Evolutionary conservation across 2,329 filamentous ascomycete species (phyloP), one percentile per base, ranked within the genome.

Genomic region (Dactylellina sp.): DNA sequence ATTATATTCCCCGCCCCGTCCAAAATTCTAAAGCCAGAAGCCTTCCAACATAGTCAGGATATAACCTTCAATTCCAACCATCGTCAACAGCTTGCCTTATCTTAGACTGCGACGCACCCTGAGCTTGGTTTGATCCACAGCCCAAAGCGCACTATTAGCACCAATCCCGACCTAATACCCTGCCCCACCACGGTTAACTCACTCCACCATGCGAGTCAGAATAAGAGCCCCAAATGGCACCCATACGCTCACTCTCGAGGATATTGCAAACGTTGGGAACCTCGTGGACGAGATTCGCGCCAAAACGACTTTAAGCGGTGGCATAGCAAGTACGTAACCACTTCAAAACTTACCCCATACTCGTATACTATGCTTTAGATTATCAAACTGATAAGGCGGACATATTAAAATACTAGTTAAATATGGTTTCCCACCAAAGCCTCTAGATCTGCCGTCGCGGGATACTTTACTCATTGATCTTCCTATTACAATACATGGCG

Each of bases 381-480:
- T 47, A 44, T 56, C 40, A 12, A 22, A 12, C 46, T 55, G 11
- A 39, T 60, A 18, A 20, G 3, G n/a, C n/a, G n/a, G n/a, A n/a
- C n/a, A n/a, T 9, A 32, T 32, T 32, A 32, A n/a, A 16, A 16
- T 3, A 11, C 14, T 62, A 74, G 83, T 96, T 75, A 97, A 95
- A 83, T 92, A 90, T 81, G 92, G 92, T 37, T 96, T 91, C 78
- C 94, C 94, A 0, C 89, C 91, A 22, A 88, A 89, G 79, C 84
- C 87, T 0, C 85, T 98, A 14, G 84, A 88, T 37, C 83, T 89
- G 18, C n/a, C 74, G 24, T 25, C 68, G 80, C 81, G 76, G 79
- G 81, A 80, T 32, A 85, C 82, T 75, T 82, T 78, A 75, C 85
- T 86, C 78, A 83, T 80, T 28, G 85, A 88, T 61, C 83, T 88